Evolutionary conservation across 192 early-diverging fungal genomes (phyloP).

Genomic region (Umbelopsis vinacea): DNA sequence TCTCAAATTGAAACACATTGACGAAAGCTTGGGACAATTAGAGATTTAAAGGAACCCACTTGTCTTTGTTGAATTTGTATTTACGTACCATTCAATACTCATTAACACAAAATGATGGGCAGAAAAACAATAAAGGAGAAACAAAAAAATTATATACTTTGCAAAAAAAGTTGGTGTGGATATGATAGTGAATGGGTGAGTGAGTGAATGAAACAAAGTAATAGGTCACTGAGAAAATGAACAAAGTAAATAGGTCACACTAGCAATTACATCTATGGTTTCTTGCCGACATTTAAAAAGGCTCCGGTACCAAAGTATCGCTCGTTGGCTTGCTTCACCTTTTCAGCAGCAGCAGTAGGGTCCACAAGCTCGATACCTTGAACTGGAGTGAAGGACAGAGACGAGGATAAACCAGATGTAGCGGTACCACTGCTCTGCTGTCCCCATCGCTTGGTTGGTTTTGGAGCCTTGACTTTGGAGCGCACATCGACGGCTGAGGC

Average conservation of each 20-base stretch:
- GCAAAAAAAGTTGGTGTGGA: neutral
- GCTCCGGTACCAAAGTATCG: slow-evolving; percentile 77
- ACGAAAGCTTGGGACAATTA: slow-evolving; percentile 58
- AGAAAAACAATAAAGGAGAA: no score
- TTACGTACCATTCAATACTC: neutral
- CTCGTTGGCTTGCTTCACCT: slow-evolving; percentile 66
- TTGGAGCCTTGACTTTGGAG: slow-evolving; percentile 65
- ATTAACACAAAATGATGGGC: no score
- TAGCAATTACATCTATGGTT: neutral
- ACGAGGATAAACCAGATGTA: slow-evolving; percentile 84
- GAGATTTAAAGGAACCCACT: slow-evolving; percentile 57
- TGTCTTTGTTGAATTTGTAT: neutral
- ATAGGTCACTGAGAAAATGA: no score
- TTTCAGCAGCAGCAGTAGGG: slow-evolving; percentile 70
- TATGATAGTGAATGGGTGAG: neutral
- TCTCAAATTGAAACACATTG: slow-evolving; percentile 85
- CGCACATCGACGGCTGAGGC: slow-evolving; percentile 69
- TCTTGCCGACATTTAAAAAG: slow-evolving; percentile 58
- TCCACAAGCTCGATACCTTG: slow-evolving; percentile 94
- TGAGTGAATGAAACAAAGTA: no score
- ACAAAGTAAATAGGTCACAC: neutral
- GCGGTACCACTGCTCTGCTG: slow-evolving; percentile 38
- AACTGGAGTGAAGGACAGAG: slow-evolving; percentile 92
- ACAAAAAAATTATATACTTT: neutral
- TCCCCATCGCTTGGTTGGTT: slow-evolving; percentile 31